Percentiles rank a stretch among this genome's conserved stretches.
Evolutionary conservation across 1,284 basidiomycete genomes (phyloP).

Genomic region (Rhodotorula sp.): DNA sequence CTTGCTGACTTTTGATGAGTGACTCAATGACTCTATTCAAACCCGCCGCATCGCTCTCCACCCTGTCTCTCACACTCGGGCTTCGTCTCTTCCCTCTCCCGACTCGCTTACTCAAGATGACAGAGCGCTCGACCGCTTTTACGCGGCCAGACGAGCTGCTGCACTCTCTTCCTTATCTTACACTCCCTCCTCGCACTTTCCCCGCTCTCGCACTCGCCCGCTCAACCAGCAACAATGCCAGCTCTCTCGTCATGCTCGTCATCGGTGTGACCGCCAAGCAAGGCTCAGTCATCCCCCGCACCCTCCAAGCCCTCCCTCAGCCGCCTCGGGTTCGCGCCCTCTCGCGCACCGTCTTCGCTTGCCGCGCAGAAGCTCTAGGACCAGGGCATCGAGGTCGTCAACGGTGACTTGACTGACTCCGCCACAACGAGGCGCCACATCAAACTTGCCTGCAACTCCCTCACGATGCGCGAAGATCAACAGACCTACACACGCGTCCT

Average conservation of each 20-base stretch:
- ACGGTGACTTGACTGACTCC: slow-evolving; percentile 4
- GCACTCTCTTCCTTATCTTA: too few relatives aligned
- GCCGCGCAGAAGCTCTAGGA: slow-evolving; percentile 7
- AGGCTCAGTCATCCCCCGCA: not conserved
- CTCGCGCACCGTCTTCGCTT: slow-evolving; percentile 2
- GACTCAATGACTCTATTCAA: too few relatives aligned
- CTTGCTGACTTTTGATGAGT: too few relatives aligned
- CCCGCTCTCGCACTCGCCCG: too few relatives aligned
- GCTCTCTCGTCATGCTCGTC: slow-evolving; percentile 6
- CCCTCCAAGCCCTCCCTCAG: not conserved
- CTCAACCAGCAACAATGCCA: not conserved
- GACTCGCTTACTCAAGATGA: too few relatives aligned
- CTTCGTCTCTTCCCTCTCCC: too few relatives aligned
- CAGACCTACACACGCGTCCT: not conserved
- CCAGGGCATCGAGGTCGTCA: slow-evolving; percentile 13
- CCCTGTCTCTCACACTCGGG: too few relatives aligned
- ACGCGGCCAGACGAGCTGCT: too few relatives aligned
- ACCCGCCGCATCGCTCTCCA: too few relatives aligned
- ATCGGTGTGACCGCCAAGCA: slow-evolving; percentile 22
- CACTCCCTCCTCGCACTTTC: too few relatives aligned
- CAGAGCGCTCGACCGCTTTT: too few relatives aligned
- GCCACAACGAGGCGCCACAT: too few relatives aligned
- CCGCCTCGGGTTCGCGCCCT: slow-evolving; percentile 4
- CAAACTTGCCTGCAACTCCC: slow-evolving; percentile 14
- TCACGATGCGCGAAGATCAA: slow-evolving; percentile 15